Conservation (phyloP, 1,139 yeast species). For the Hemisphaericaspora lyxosophila region DNA sequence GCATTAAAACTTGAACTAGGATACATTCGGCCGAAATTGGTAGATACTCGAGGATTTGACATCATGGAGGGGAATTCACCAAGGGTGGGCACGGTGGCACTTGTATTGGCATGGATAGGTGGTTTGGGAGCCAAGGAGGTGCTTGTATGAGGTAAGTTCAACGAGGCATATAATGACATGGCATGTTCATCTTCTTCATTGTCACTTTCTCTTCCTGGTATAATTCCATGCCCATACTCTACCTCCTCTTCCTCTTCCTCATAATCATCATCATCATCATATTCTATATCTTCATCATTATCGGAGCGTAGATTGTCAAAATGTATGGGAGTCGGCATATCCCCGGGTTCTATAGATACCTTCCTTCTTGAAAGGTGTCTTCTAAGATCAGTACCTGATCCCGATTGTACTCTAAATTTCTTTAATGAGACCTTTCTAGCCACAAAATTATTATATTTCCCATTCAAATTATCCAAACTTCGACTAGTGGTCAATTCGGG, state of each 20-base stretch:
- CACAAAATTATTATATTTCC: conserved; percentile 20
- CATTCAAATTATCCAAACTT: conserved; percentile 24
- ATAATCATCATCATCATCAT: conserved; percentile 19
- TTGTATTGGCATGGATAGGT: conserved; percentile 27
- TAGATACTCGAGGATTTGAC: conserved; percentile 4
- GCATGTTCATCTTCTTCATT: conserved; percentile 53
- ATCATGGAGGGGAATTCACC: conserved; percentile 46
- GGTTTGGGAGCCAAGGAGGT: conserved; percentile 13
- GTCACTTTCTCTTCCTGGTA: conserved; percentile 13
- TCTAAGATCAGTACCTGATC: conserved; percentile 17
- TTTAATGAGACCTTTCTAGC: conserved; percentile 18
- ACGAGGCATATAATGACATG: conserved; percentile 48
- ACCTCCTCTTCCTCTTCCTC: conserved; percentile 14
- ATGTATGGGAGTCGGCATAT: conserved; percentile 7
- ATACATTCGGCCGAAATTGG: conserved; percentile 23
- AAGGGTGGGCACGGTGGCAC: conserved; percentile 39
- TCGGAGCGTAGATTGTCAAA: conserved; percentile 10
- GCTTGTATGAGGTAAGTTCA: conserved; percentile 27
- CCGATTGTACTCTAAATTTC: conserved; percentile 19
- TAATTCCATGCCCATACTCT: conserved; percentile 14
- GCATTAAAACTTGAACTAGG: conserved; percentile 23
- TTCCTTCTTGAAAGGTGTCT: conserved; percentile 7
- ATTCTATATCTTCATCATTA: conserved; percentile 11
- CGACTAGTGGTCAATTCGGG: conserved; percentile 10
- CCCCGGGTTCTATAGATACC: conserved; percentile 11